A percentile compares a stretch with the other conserved stretches of the same genome.
Conservation (phyloP, 495 filamentous ascomycete species). For the Aspergillus haitiensis region DNA sequence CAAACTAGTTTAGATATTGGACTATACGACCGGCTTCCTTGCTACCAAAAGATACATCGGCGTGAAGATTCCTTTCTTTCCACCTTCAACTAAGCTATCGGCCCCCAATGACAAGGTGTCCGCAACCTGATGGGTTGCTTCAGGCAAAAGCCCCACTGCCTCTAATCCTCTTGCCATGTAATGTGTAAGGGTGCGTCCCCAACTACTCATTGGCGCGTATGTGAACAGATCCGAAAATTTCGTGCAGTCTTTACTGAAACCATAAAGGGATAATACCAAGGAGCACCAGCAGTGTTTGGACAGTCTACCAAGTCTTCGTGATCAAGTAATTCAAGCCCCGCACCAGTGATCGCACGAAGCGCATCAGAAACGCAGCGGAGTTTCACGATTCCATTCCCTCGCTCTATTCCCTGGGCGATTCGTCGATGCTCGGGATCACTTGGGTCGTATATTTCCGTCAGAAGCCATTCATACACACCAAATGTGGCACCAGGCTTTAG, state of each 20-base stretch:
- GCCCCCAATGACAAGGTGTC: neutral
- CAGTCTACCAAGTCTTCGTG: constrained; percentile 90
- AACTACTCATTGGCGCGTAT: neutral
- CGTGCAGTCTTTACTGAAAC: neutral
- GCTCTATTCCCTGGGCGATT: constrained; percentile 93
- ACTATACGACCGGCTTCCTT: neutral
- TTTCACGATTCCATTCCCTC: constrained; percentile 96
- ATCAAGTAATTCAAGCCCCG: constrained; percentile 81
- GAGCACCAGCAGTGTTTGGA: constrained; percentile 53
- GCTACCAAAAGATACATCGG: neutral
- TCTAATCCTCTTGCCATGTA: neutral
- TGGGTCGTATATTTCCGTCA: constrained; percentile 96
- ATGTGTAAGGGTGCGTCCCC: neutral
- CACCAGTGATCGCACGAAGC: constrained; percentile 79
- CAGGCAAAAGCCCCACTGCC: neutral
- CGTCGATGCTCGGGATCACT: constrained; percentile 83
- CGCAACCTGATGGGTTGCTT: neutral
- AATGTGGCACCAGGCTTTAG: constrained; percentile 96
- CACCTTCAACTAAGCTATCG: neutral
- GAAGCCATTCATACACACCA: constrained; percentile 98
- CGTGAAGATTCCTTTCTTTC: neutral
- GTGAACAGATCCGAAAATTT: neutral
- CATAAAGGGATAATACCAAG: neutral
- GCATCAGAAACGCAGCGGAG: constrained; percentile 92
- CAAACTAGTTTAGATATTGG: neutral